Evolutionary conservation across 2,329 filamentous ascomycete species (phyloP), one percentile per base, ranked within the genome.

Genomic region (Venturia effusa): DNA sequence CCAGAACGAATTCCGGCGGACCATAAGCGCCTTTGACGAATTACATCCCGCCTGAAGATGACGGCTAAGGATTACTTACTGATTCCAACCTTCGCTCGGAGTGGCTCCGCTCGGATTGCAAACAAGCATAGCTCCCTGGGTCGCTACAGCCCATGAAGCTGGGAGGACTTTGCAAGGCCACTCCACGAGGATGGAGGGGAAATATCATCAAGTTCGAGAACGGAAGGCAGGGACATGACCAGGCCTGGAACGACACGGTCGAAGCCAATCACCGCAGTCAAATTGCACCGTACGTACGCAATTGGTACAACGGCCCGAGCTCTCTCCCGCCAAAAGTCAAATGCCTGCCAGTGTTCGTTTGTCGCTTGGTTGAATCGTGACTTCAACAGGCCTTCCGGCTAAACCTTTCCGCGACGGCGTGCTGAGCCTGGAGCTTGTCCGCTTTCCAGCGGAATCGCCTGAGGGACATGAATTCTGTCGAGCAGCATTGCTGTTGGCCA

Each of bases 351-450:
- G n/a, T n/a, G 48, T 22, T 55, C 30, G 10, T 55, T 55, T 55
- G 48, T 27, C 48, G 48, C 24, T 32, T 55, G 4, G 7, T 30
- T 8, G 24, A 32, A 32, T 30, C 13, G 51, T 57, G 27, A 57
- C 51, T n/a, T n/a, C 19, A 19, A 34, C 43, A 45, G 51, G 51
- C 51, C 51, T 34, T 39, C 8, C 51, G 51, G 51, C 51, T 57
- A 57, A 57, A 57, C 51, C 51, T 57, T 57, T 57, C 51, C 51
- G 27, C 51, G 27, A 57, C 17, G 24, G 48, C 48, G 19, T 54
- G 48, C 3, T 24, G 24, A 30, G 10, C 8, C n/a, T 57, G 51
- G 15, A 34, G 8, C 30, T n/a, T 57, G 51, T 57, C 51, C 51
- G 3, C 24, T 30, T 19, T 55, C 30, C 4, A 55, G 51, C 8